Conservation (phyloP, 1,284 basidiomycete genomes). For the Acaromyces ingoldii region DNA sequence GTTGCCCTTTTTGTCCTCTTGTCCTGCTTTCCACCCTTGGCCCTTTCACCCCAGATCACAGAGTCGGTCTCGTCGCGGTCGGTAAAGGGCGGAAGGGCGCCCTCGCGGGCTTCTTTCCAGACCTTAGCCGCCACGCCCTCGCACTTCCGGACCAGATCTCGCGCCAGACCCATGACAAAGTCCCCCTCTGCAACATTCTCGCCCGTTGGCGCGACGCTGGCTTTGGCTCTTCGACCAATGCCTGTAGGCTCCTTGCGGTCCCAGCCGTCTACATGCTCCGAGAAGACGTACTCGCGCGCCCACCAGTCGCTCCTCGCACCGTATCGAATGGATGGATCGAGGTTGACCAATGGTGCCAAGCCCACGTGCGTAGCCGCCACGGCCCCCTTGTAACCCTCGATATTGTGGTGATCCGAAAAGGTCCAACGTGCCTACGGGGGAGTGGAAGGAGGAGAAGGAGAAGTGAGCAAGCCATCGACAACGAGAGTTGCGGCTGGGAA, state of each 20-base stretch:
- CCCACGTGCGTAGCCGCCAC: constrained; percentile 41
- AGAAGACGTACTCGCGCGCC: constrained; percentile 43
- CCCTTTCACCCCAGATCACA: neutral
- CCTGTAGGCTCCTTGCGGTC: constrained; percentile 1
- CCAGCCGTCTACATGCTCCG: constrained; percentile 39
- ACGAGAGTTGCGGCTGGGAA: neutral
- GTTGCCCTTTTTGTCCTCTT: constrained; percentile 11
- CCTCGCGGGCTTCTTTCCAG: constrained; percentile 30
- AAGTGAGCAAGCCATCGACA: too few relatives aligned
- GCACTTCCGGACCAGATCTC: constrained; percentile 11
- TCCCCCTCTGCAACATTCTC: neutral
- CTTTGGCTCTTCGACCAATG: neutral
- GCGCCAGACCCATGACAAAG: constrained; percentile 7
- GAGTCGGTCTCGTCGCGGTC: too few relatives aligned
- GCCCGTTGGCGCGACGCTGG: constrained; percentile 12
- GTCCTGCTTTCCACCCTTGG: constrained; percentile 7
- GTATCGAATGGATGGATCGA: constrained; percentile 37
- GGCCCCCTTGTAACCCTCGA: constrained; percentile 48
- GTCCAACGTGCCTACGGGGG: constrained; percentile 32
- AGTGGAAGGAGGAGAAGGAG: neutral
- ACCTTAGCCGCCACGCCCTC: constrained; percentile 25
- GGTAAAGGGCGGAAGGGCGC: constrained; percentile 25
- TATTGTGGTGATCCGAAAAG: constrained; percentile 45
- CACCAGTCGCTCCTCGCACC: constrained; percentile 37
- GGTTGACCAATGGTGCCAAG: constrained; percentile 25